These are phyloP conservation scores for Alternaria ethzedia DNA, from an alignment of 2,329 filamentous ascomycete species.

Conservation along the genomic window DNA sequence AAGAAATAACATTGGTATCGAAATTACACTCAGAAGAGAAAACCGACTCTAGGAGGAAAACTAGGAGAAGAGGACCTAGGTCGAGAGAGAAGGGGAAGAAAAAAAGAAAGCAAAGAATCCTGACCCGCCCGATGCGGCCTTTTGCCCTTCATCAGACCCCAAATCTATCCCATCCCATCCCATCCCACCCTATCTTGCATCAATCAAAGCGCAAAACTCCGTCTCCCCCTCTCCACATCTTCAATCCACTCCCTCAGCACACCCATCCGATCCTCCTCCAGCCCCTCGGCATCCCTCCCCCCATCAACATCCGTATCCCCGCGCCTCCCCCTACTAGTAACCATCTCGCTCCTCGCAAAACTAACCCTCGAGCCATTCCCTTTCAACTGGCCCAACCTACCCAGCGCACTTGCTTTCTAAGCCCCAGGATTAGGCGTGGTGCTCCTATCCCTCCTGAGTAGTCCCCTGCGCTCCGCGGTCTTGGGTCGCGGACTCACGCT, in stretches of 20 bases:
- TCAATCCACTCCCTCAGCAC: constrained; percentile 1
- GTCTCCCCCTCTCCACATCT: neutral
- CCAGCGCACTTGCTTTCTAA: neutral
- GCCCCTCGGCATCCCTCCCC: neutral
- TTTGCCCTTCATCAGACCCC: neutral
- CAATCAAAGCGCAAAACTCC: neutral
- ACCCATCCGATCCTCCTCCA: neutral
- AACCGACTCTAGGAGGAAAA: neutral
- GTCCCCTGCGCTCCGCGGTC: constrained; percentile 47
- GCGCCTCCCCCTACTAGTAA: neutral
- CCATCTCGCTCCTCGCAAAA: neutral
- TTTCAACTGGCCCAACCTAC: neutral
- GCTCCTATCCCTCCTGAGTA: constrained; percentile 50
- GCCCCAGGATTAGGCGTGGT: constrained; percentile 2
- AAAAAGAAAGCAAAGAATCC: neutral
- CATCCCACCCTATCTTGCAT: neutral
- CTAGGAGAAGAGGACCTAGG: neutral
- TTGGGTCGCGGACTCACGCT: constrained; percentile 35
- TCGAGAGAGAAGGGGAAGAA: neutral
- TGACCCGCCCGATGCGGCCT: neutral
- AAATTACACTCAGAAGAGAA: neutral
- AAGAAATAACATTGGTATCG: neutral
- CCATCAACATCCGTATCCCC: neutral
- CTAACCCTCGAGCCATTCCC: neutral
- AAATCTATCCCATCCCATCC: neutral